Conservation (phyloP, 2,329 filamentous ascomycete genomes). For the Fusarium pseudonygamai region DNA sequence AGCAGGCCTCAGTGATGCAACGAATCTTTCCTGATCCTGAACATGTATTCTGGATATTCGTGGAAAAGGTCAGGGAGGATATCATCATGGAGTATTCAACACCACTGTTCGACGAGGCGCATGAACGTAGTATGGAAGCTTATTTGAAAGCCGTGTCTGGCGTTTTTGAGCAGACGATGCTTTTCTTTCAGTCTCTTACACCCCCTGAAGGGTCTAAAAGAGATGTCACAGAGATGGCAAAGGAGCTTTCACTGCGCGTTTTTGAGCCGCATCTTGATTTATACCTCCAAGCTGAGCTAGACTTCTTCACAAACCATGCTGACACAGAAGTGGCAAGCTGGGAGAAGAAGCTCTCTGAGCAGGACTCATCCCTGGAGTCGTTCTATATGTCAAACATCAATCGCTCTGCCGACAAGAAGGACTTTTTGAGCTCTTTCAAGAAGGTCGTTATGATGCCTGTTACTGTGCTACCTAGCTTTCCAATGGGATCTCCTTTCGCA, state of each 20-base stretch:
- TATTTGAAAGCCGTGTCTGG: constrained; percentile 90
- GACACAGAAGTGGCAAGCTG: constrained; percentile 82
- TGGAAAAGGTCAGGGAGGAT: constrained; percentile 85
- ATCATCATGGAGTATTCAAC: constrained; percentile 88
- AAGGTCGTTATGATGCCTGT: constrained; percentile 99
- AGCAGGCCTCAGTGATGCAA: constrained; percentile 82
- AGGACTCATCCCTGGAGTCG: constrained; percentile 89
- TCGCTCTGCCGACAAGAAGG: constrained; percentile 92
- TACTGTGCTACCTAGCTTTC: constrained; percentile 80
- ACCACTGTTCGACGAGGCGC: constrained; percentile 85
- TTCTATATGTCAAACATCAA: constrained; percentile 97
- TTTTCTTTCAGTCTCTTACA: constrained; percentile 77
- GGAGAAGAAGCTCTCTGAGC: constrained; percentile 91
- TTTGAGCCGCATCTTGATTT: constrained; percentile 95
- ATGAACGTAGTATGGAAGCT: constrained; percentile 75
- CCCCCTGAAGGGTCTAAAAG: constrained; percentile 70
- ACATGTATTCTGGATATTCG: constrained; percentile 78
- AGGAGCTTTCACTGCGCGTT: constrained; percentile 73
- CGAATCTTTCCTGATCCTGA: constrained; percentile 80
- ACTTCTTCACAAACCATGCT: constrained; percentile 81
- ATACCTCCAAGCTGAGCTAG: constrained; percentile 91
- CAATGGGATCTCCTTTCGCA: constrained; percentile 67
- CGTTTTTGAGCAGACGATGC: constrained; percentile 85
- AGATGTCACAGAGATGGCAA: constrained; percentile 71
- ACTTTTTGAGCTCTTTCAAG: constrained; percentile 95